Evolutionary conservation across 345 rosid genomes (phyloP).

Genomic region (Trapa bicornis): DNA sequence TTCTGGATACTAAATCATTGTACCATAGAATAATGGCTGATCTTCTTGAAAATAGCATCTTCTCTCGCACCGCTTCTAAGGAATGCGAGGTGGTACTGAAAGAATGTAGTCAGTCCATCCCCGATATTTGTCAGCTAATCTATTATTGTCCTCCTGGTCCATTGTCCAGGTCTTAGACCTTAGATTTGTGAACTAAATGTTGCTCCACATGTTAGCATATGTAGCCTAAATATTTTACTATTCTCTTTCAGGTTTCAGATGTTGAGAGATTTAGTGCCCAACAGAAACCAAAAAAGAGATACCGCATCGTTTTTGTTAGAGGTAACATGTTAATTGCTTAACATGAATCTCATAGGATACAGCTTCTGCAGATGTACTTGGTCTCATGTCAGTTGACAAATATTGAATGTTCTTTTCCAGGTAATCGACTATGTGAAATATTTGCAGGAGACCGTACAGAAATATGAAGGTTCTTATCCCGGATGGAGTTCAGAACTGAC

Average conservation of each 20-base stretch:
- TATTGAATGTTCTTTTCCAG: slow-evolving; percentile 21
- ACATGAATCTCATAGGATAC: not conserved
- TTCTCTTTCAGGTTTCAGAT: slow-evolving; percentile 65
- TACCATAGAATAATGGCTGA: not conserved
- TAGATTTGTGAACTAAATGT: not conserved
- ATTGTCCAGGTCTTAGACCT: not conserved
- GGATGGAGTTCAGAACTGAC: slow-evolving; percentile 80
- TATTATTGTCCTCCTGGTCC: not conserved
- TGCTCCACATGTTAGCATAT: not conserved
- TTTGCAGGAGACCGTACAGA: slow-evolving; percentile 74
- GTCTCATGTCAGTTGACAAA: slow-evolving; percentile 8
- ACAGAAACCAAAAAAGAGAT: slow-evolving; percentile 81
- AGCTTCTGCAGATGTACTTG: not conserved
- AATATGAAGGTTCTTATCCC: slow-evolving; percentile 68
- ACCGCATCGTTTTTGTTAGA: slow-evolving; percentile 89
- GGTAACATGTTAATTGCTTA: slow-evolving; percentile 24
- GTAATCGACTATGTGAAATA: slow-evolving; percentile 80
- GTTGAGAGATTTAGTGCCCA: slow-evolving; percentile 84
- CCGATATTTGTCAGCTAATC: not conserved
- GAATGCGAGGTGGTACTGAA: not conserved
- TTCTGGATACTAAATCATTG: not conserved
- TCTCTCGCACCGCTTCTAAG: not conserved
- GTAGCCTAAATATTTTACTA: not conserved
- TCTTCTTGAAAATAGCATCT: not conserved
- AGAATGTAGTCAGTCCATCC: not conserved